Evolutionary conservation across 305 asterid genomes (phyloP).

Genomic region (Fraxinus platypoda): DNA sequence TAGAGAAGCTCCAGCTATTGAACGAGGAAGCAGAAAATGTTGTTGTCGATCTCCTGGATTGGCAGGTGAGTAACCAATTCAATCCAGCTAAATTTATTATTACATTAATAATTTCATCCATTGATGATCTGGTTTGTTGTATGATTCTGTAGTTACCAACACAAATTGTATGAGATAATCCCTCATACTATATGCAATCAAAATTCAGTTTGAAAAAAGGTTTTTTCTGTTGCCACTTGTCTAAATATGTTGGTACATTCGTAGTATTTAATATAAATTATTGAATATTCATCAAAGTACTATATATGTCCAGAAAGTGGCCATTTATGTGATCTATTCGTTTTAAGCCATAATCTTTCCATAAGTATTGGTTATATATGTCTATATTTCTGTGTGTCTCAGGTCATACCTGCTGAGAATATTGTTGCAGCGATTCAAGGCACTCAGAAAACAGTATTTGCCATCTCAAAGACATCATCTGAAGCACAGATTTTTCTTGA

Average conservation of each 20-base stretch:
- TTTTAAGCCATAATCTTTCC: background rate
- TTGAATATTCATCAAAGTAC: background rate
- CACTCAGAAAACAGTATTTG: conserved; percentile 60
- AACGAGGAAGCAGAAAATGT: conserved; percentile 52
- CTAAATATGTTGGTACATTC: background rate
- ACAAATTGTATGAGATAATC: background rate
- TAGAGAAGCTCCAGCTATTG: conserved; percentile 52
- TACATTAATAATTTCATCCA: background rate
- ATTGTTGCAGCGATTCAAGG: conserved; percentile 81
- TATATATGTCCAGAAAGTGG: background rate
- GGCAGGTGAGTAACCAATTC: conserved; percentile 55
- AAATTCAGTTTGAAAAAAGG: background rate
- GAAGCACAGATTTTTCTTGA: conserved; percentile 79
- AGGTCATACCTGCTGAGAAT: conserved; percentile 93
- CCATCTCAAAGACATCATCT: conserved; percentile 61
- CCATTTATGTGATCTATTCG: background rate
- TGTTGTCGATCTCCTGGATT: conserved; percentile 63
- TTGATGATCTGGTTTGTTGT: background rate
- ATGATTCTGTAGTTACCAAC: background rate
- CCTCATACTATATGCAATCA: background rate
- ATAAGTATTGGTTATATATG: background rate
- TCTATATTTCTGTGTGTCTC: conserved; percentile 8
- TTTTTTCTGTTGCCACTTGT: background rate
- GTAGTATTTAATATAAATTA: background rate
- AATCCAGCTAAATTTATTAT: background rate